A percentile compares a stretch with the other conserved stretches of the same genome.
These are phyloP conservation scores for Paraphaeosphaeria minitans DNA, from an alignment of 2,329 filamentous ascomycete genomes.

Conservation along the genomic window DNA sequence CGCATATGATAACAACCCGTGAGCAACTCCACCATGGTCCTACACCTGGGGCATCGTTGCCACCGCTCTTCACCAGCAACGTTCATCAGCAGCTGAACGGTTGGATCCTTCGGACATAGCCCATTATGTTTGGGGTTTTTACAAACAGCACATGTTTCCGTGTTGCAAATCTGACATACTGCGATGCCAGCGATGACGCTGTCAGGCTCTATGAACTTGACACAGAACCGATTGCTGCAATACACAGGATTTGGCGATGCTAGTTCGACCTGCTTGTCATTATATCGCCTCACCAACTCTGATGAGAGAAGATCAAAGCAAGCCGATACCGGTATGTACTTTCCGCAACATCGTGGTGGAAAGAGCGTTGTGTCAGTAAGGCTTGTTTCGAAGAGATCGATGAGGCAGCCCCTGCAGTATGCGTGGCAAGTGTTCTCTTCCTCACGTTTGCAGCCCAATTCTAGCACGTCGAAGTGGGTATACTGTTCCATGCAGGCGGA, in stretches of 20 bases:
- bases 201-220: constrained; percentile 14
- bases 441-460: constrained; percentile 18
- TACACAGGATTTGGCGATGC: constrained; percentile 20
- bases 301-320: constrained; percentile 8
- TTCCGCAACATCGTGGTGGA: constrained; percentile 28
- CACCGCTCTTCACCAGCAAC: constrained; percentile 15
- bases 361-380: constrained; percentile 26
- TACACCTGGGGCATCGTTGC: constrained; percentile 18
- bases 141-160: constrained; percentile 18
- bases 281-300: constrained; percentile 13
- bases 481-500: constrained; percentile 17
- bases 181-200: constrained; percentile 14
- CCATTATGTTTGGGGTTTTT: constrained; percentile 19
- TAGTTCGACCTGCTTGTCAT: constrained; percentile 20
- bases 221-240: constrained; percentile 20
- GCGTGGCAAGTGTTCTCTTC: constrained; percentile 16
- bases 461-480: constrained; percentile 18
- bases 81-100: constrained; percentile 15
- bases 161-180: constrained; percentile 9
- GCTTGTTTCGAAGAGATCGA: constrained; percentile 22
- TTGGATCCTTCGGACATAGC: constrained; percentile 19
- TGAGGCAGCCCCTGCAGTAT: constrained; percentile 28
- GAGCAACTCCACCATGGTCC: constrained; percentile 18
- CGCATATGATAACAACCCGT: constrained; percentile 22
- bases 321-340: constrained; percentile 17